phyloP scores from a whole-genome alignment of 352 stramenopile species.

The Globisporangium solare region DNA sequence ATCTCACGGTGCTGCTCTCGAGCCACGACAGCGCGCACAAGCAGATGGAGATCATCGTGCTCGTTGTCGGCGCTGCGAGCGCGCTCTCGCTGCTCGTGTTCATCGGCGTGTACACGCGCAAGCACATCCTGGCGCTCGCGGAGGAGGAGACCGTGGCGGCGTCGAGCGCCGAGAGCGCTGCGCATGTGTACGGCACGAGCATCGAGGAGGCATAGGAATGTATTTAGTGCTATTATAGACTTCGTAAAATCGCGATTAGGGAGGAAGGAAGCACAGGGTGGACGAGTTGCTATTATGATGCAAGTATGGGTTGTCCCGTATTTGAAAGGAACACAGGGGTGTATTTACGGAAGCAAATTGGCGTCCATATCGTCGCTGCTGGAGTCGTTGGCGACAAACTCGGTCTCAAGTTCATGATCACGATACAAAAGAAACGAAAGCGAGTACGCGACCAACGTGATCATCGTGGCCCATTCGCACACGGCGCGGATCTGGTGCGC shows the following conservation, averaged over 20 bases:
- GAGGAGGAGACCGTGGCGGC: constrained; percentile 30
- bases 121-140: constrained; percentile 56
- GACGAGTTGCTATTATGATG: too few relatives aligned
- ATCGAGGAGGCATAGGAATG: background rate
- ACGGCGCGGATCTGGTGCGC: constrained; percentile 36
- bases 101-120: constrained; percentile 63
- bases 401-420: constrained; percentile 8
- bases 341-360: background rate
- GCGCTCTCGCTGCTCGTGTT: constrained; percentile 55
- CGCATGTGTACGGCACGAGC: background rate
- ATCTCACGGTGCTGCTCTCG: constrained; percentile 48
- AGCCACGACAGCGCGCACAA: constrained; percentile 28
- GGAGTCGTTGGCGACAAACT: background rate
- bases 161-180: too few relatives aligned
- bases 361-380: background rate
- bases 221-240: constrained; percentile 6
- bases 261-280: too few relatives aligned
- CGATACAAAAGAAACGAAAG: constrained; percentile 32
- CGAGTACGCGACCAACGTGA: constrained; percentile 50
- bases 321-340: too few relatives aligned
- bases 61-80: constrained; percentile 49
- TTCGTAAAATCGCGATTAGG: background rate
- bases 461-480: constrained; percentile 40
- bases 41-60: constrained; percentile 42
- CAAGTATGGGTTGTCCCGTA: too few relatives aligned